Base-by-base conservation (phyloP, 2,329 filamentous ascomycete species). In the Coleophoma eucalyptorum region DNA sequence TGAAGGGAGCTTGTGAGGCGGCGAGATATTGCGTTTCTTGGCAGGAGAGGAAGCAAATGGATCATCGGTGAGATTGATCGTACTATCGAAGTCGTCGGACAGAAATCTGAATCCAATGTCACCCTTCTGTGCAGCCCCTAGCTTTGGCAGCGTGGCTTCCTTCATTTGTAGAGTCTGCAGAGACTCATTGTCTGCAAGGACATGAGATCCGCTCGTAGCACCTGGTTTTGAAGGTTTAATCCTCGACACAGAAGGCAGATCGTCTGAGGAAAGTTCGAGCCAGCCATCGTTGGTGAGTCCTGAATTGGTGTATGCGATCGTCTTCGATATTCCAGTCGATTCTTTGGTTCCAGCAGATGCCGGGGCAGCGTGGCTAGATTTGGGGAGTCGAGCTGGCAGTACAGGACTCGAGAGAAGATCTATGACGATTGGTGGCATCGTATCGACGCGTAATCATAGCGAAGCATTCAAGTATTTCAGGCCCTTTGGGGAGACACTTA, bases 61-160 rank as follows among this genome's bases (percentile, higher is more conserved):
- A 49, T 66, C 64, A 49, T 66, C 64, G 7, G 69, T 67, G 2
- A 73, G 51, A 8, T 71, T 67, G 4, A 68, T 62, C 1, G 68
- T 73, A 7, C 64, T 67, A 40, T 76, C 71, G 45, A 73, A 74
- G 41, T 76, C 73, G 44, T 72, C 68, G 0, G 67, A 69, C 11
- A 69, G 54, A 46, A 68, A 67, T n/a, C 67, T 52, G 21, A 68
- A 64, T 26, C 62, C 63, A 20, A 18, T 19, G 15, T 21, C 40
- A 7, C 40, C 18, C 21, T 20, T 42, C 18, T 11, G 18, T 19
- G 40, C 40, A 5, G 40, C 5, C 21, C 12, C 18, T 3, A 37
- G 41, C 46, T 44, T 42, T 62, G 44, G 46, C 40, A 40, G 15
- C 33, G 43, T 12, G 32, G 21, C 35, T 26, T 43, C 40, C 16